A percentile compares a stretch with the other conserved stretches of the same genome.
phyloP scores from a whole-genome alignment of 225 moss, liverwort and hornwort genomes.

The Rhytidiadelphus loreus region DNA sequence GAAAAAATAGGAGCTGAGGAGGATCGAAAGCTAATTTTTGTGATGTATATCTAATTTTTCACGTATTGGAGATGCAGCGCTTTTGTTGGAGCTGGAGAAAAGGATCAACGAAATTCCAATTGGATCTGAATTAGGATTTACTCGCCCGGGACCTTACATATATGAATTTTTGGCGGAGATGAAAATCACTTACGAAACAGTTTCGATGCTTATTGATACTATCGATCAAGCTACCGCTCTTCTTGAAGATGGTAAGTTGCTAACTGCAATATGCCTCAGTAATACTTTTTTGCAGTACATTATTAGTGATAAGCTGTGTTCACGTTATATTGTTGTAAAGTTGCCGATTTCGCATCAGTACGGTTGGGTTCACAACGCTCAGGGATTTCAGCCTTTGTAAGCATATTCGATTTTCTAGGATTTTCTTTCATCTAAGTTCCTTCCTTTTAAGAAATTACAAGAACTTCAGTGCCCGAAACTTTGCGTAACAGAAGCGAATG shows the following conservation, averaged over 20 bases:
- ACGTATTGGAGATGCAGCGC: slow-evolving; percentile 44
- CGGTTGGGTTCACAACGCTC: background rate
- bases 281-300: background rate
- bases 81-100: slow-evolving; percentile 88
- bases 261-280: background rate
- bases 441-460: background rate
- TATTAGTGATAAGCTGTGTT: background rate
- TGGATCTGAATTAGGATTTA: slow-evolving; percentile 80
- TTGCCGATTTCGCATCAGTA: background rate
- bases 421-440: background rate
- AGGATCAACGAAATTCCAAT: slow-evolving; percentile 76
- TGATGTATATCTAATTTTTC: background rate
- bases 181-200: slow-evolving; percentile 90
- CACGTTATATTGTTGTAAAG: background rate
- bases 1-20: background rate
- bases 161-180: slow-evolving; percentile 90
- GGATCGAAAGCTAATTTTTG: background rate
- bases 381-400: background rate
- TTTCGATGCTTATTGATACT: slow-evolving; percentile 85
- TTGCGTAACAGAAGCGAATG: slow-evolving; percentile 43
- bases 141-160: slow-evolving; percentile 81
- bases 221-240: slow-evolving; percentile 85
- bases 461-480: background rate
- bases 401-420: background rate
- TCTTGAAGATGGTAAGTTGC: slow-evolving; percentile 78